phyloP scores from a whole-genome alignment of 73 alveolate genomes.

The Paramecium tetraurelia region DNA sequence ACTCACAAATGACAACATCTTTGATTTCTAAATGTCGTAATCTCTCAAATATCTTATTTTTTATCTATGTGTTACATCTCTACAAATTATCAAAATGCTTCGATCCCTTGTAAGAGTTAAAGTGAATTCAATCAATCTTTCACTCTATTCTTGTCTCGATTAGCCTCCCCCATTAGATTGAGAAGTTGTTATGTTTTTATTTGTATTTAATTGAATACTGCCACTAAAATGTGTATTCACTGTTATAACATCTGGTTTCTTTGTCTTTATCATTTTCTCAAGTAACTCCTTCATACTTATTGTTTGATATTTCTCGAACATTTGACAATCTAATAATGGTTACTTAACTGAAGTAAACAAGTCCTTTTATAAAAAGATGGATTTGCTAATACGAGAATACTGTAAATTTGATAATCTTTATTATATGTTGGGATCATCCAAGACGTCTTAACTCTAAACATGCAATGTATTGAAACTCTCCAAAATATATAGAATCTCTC shows the following conservation, averaged over 20 bases:
- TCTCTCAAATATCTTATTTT: background rate
- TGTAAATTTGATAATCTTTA: background rate
- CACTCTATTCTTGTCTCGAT: background rate
- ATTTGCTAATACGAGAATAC: background rate
- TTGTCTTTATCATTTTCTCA: background rate
- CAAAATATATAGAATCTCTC: background rate
- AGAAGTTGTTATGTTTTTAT: background rate
- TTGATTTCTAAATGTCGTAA: background rate
- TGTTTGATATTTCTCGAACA: background rate
- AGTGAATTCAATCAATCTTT: background rate
- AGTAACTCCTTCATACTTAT: background rate
- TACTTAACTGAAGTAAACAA: background rate
- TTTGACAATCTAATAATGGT: background rate
- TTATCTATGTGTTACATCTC: constrained; percentile 39
- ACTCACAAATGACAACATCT: constrained; percentile 49
- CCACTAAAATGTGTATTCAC: background rate
- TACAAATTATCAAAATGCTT: background rate
- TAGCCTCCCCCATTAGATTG: background rate
- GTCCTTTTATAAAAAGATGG: background rate
- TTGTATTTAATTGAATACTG: background rate
- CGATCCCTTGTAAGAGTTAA: background rate
- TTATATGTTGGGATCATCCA: background rate
- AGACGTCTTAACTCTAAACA: background rate
- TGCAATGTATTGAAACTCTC: background rate
- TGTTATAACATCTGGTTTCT: background rate